Percentiles rank a stretch among this genome's conserved stretches.
phyloP scores from a whole-genome alignment of 768 basidiomycete genomes.

The Leccinum uliginosum region DNA sequence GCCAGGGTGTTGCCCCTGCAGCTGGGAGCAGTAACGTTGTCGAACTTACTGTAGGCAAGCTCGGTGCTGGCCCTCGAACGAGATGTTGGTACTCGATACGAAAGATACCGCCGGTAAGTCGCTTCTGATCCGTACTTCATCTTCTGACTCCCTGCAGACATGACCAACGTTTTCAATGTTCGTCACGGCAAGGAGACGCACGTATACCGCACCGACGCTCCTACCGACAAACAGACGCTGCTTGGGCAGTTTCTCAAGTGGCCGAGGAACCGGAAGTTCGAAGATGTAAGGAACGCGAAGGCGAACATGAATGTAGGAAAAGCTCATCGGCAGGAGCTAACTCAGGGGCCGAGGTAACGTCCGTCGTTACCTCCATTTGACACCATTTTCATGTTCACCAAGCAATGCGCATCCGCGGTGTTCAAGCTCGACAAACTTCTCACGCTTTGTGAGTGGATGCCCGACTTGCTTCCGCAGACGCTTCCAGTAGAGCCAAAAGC shows the following conservation, averaged over 20 bases:
- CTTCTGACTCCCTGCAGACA: slow-evolving; percentile 36
- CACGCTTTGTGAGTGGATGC: slow-evolving; percentile 72
- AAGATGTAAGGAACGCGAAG: slow-evolving; percentile 89
- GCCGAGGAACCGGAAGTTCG: slow-evolving; percentile 88
- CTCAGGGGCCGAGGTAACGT: slow-evolving; percentile 40
- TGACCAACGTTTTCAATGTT: slow-evolving; percentile 98
- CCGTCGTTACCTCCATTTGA: not conserved
- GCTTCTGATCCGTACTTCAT: not conserved
- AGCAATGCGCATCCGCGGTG: slow-evolving; percentile 32
- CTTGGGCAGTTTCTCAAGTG: slow-evolving; percentile 81
- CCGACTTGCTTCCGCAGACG: slow-evolving; percentile 42
- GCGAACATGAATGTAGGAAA: slow-evolving; percentile 85
- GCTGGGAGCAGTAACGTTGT: slow-evolving; percentile 58
- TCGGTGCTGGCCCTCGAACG: slow-evolving; percentile 90
- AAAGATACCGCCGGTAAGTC: slow-evolving; percentile 86
- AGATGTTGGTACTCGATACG: slow-evolving; percentile 93
- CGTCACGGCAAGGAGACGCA: slow-evolving; percentile 90
- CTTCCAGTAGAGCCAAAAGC: slow-evolving; percentile 65
- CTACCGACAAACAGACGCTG: slow-evolving; percentile 81
- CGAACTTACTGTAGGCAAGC: slow-evolving; percentile 58
- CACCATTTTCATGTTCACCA: not conserved
- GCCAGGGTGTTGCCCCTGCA: slow-evolving; percentile 55
- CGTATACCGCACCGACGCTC: slow-evolving; percentile 82
- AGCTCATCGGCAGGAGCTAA: slow-evolving; percentile 55
- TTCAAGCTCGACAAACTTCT: slow-evolving; percentile 42